These are phyloP conservation scores for Aureobasidium uvarum DNA, from an alignment of 2,329 filamentous ascomycete genomes.

Conservation along the genomic window DNA sequence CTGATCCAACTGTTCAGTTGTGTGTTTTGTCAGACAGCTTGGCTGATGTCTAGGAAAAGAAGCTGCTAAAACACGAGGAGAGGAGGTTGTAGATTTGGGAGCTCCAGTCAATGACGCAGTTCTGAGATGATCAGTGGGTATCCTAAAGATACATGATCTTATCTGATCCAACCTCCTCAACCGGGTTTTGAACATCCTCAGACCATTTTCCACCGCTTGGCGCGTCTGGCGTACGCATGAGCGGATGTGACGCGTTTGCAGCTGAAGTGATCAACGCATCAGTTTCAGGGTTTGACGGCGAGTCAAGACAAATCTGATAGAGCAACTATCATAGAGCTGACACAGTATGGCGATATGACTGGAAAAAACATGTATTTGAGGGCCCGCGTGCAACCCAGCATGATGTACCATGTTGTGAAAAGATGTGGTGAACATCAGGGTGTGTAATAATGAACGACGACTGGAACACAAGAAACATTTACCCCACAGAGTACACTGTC, in stretches of 20 bases:
- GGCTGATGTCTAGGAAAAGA: not conserved
- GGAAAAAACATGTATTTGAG: no score
- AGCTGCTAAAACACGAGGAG: not conserved
- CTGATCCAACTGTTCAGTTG: not conserved
- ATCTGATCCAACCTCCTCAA: not conserved
- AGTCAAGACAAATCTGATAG: not conserved
- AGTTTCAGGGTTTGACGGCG: not conserved
- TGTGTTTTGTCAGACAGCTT: not conserved
- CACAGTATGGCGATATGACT: no score
- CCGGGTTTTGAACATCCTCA: not conserved
- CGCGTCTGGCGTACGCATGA: not conserved
- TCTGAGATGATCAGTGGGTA: not conserved
- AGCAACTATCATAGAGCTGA: not conserved
- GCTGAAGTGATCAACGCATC: not conserved
- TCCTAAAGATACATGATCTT: not conserved
- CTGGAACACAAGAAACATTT: not conserved
- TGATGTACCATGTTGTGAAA: no score
- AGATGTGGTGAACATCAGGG: slow-evolving; percentile 5
- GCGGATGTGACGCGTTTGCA: not conserved
- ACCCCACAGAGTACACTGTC: not conserved
- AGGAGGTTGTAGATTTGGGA: not conserved
- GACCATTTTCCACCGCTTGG: slow-evolving; percentile 15
- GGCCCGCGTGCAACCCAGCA: no score
- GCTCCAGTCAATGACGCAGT: not conserved
- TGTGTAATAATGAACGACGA: not conserved